A percentile compares a stretch with the other conserved stretches of the same genome.
phyloP scores from a whole-genome alignment of 1,139 yeast species.

The Nakaseomyces sp. region DNA sequence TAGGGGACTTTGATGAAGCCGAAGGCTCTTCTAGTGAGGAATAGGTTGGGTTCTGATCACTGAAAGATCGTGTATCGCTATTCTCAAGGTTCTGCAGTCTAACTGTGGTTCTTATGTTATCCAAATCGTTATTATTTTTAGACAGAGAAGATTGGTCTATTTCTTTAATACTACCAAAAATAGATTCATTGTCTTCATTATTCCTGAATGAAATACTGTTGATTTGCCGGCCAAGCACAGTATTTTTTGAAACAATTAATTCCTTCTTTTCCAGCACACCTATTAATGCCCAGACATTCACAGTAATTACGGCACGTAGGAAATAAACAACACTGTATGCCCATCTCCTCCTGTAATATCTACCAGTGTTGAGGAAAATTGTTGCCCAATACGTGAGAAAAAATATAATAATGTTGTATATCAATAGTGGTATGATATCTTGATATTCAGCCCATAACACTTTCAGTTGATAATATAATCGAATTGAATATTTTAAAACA shows the following conservation, averaged over 20 bases:
- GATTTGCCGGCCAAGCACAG: slow-evolving; percentile 28
- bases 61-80: neutral
- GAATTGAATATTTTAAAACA: neutral
- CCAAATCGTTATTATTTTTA: neutral
- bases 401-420: slow-evolving; percentile 19
- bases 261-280: slow-evolving; percentile 27
- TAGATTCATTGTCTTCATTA: slow-evolving; percentile 11
- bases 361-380: slow-evolving; percentile 13
- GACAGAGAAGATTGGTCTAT: neutral
- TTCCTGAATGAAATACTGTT: slow-evolving; percentile 16
- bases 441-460: slow-evolving; percentile 23
- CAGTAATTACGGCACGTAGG: slow-evolving; percentile 23
- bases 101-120: neutral
- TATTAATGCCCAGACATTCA: slow-evolving; percentile 30
- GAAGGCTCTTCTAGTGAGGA: slow-evolving; percentile 10
- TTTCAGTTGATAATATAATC: slow-evolving; percentile 8
- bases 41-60: neutral
- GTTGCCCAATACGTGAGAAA: slow-evolving; percentile 14
- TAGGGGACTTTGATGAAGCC: slow-evolving; percentile 14
- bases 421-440: slow-evolving; percentile 22
- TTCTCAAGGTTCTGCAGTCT: neutral
- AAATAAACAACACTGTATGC: slow-evolving; percentile 20
- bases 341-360: slow-evolving; percentile 16
- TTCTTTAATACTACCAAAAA: slow-evolving; percentile 16
- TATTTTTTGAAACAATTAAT: slow-evolving; percentile 19